A percentile compares a stretch with the other conserved stretches of the same genome.
Evolutionary conservation across 345 rosid species (phyloP).

Genomic region (Mangifera indica): DNA sequence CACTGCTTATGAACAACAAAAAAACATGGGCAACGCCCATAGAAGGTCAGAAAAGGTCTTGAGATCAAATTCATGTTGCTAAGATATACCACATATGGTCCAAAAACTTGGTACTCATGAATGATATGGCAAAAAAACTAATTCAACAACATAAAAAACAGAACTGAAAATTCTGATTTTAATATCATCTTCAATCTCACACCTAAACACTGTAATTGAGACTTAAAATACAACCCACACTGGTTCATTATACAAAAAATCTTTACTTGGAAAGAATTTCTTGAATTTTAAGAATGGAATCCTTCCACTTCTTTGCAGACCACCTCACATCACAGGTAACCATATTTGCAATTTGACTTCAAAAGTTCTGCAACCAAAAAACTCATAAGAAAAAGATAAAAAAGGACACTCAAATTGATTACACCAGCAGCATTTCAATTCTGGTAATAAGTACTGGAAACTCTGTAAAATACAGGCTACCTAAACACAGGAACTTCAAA

Average conservation of each 20-base stretch:
- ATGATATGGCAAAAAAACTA: not conserved
- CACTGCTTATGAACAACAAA: not conserved
- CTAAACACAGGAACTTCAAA: not conserved
- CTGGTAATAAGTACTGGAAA: not conserved
- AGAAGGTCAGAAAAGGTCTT: not conserved
- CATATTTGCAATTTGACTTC: not conserved
- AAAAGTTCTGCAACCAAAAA: conserved; percentile 1
- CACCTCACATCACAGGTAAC: not conserved
- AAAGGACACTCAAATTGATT: not conserved
- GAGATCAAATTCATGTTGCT: not conserved
- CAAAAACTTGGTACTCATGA: not conserved
- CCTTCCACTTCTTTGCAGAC: conserved; percentile 3
- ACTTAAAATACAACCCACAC: not conserved
- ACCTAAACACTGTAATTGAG: conserved; percentile 6
- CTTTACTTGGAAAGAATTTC: not conserved
- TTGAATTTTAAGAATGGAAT: not conserved
- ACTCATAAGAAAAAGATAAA: not conserved
- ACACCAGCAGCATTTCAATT: not conserved
- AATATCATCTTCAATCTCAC: not conserved
- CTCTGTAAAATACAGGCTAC: not conserved
- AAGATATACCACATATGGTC: not conserved
- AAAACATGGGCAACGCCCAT: not conserved
- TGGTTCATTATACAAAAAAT: conserved; percentile 1
- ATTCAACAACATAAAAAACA: not conserved
- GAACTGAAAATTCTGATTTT: not conserved